A percentile compares a stretch with the other conserved stretches of the same genome.
Conservation (phyloP, 805 yeast species). For the Myxozyma mucilagina region DNA sequence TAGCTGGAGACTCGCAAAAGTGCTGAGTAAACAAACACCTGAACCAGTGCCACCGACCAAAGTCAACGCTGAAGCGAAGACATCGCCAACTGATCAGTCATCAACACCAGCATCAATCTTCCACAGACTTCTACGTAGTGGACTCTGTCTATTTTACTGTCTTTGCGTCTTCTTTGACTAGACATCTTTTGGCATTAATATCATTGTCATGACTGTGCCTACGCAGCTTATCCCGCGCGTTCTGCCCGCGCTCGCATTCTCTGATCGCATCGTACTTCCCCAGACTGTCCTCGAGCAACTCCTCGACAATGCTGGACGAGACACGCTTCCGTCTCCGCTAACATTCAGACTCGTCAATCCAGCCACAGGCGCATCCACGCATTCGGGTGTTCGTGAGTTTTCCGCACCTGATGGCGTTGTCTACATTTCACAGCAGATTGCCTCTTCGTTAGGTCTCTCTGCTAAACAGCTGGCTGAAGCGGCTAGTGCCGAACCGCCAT, state of each 20-base stretch:
- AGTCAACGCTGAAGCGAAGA: background rate
- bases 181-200: background rate
- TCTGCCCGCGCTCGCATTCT: slow-evolving; percentile 13
- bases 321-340: slow-evolving; percentile 44
- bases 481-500: background rate
- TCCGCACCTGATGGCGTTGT: slow-evolving; percentile 45
- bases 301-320: slow-evolving; percentile 16
- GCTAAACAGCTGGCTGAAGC: slow-evolving; percentile 20
- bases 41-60: background rate
- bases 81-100: no score
- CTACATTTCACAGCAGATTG: slow-evolving; percentile 44
- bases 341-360: slow-evolving; percentile 40
- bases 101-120: no score
- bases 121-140: no score
- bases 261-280: slow-evolving; percentile 34
- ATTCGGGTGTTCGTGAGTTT: slow-evolving; percentile 53
- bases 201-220: background rate
- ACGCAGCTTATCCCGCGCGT: slow-evolving; percentile 9
- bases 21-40: background rate
- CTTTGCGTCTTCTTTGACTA: no score
- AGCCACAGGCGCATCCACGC: slow-evolving; percentile 34
- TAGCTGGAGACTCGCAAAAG: background rate
- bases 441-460: slow-evolving; percentile 37
- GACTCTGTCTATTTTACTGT: no score
- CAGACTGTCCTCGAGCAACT: slow-evolving; percentile 29